Percentiles rank a stretch among this genome's conserved stretches.
Evolutionary conservation across 495 filamentous ascomycete genomes (phyloP).

Genomic region (Daldinia grandis): DNA sequence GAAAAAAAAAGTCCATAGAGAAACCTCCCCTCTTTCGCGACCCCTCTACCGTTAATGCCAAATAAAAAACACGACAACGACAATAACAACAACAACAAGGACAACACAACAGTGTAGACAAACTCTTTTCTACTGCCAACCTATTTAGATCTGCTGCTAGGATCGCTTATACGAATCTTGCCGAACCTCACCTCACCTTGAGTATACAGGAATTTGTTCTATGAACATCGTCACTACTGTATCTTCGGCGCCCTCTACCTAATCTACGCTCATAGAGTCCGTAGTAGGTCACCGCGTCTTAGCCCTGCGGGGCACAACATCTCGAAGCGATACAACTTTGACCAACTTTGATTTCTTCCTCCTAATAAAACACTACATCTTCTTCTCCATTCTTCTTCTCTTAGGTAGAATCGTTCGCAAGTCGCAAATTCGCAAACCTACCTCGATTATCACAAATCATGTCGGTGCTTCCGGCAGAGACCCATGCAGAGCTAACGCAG

Average conservation of each 20-base stretch:
- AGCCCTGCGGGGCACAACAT: constrained; percentile 43
- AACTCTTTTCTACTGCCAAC: not conserved
- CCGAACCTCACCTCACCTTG: not conserved
- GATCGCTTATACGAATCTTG: constrained; percentile 7
- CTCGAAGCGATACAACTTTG: constrained; percentile 24
- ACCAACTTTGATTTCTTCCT: constrained; percentile 12
- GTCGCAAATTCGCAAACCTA: constrained; percentile 13
- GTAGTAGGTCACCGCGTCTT: constrained; percentile 29
- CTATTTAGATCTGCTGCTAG: constrained; percentile 20
- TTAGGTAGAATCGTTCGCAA: constrained; percentile 1
- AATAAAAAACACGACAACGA: constrained; percentile 24
- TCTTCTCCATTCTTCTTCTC: constrained; percentile 4
- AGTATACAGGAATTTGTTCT: not conserved
- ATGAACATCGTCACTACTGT: not conserved
- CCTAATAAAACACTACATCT: constrained; percentile 3
- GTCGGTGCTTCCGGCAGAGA: constrained; percentile 84
- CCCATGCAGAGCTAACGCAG: constrained; percentile 82
- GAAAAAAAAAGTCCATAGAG: constrained; percentile 29
- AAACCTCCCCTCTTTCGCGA: constrained; percentile 39
- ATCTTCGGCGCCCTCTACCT: constrained; percentile 5
- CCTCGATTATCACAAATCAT: constrained; percentile 57
- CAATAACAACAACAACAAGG: constrained; percentile 3
- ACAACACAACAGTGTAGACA: constrained; percentile 1
- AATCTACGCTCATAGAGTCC: constrained; percentile 5
- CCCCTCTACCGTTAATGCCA: constrained; percentile 35